Evolutionary conservation across 2,329 filamentous ascomycete genomes (phyloP).

Genomic region (Truncatella angustata): DNA sequence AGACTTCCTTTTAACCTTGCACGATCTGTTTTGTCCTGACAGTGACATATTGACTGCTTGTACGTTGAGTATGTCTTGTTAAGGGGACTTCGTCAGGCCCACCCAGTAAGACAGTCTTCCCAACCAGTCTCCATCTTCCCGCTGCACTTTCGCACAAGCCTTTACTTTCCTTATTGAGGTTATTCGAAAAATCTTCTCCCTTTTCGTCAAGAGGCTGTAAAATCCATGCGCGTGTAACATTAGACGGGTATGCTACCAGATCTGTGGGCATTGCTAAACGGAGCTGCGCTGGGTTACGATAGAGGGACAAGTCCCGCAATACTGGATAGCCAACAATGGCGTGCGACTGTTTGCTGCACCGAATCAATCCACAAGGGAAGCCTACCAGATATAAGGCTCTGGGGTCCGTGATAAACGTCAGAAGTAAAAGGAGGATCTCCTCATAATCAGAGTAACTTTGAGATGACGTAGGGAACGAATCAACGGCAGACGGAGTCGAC

Average conservation of each 20-base stretch:
- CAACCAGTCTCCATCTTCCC: too few relatives aligned
- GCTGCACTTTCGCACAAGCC: too few relatives aligned
- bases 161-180: too few relatives aligned
- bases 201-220: not conserved
- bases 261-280: not conserved
- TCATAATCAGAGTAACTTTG: not conserved
- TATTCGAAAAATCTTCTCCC: too few relatives aligned
- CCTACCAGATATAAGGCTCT: not conserved
- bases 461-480: not conserved
- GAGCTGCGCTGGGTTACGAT: not conserved
- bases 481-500: not conserved
- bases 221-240: not conserved
- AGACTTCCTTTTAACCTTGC: too few relatives aligned
- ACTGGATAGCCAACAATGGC: not conserved
- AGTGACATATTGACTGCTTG: too few relatives aligned
- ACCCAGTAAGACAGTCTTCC: too few relatives aligned
- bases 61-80: too few relatives aligned
- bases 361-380: not conserved
- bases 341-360: not conserved
- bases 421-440: not conserved
- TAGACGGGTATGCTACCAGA: not conserved
- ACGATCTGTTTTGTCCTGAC: too few relatives aligned
- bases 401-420: not conserved
- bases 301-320: not conserved
- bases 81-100: too few relatives aligned